Percentiles rank a stretch among this genome's conserved stretches.
phyloP scores from a whole-genome alignment of 1,139 yeast species.

The Zhuliangozyma blackwelliae region DNA sequence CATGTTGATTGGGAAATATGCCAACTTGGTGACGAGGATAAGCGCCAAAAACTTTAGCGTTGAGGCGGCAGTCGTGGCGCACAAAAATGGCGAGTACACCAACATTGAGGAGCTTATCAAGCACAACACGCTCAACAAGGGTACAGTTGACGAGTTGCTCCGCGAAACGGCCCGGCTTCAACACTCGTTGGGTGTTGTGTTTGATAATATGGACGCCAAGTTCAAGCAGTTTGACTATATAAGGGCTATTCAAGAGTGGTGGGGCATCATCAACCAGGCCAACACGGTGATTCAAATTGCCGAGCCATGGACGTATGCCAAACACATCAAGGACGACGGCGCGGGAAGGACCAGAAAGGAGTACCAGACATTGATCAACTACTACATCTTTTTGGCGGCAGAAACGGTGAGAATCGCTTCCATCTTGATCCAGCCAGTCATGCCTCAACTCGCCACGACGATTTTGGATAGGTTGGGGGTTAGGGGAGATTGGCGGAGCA shows the following conservation, averaged over 20 bases:
- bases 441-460: conserved; percentile 57
- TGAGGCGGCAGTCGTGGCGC: conserved; percentile 33
- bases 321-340: conserved; percentile 25
- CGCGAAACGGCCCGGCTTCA: conserved; percentile 16
- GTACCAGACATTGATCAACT: conserved; percentile 35
- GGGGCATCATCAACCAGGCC: conserved; percentile 57
- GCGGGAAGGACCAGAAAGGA: conserved; percentile 15
- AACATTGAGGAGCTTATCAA: conserved; percentile 22
- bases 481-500: conserved; percentile 29
- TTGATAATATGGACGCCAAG: conserved; percentile 32
- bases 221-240: conserved; percentile 52
- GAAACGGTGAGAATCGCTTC: conserved; percentile 70
- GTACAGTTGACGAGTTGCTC: conserved; percentile 16
- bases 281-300: conserved; percentile 58
- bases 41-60: conserved; percentile 70
- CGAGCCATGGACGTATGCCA: conserved; percentile 55
- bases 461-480: conserved; percentile 68
- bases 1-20: conserved; percentile 74
- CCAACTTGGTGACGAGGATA: conserved; percentile 70
- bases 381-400: conserved; percentile 58
- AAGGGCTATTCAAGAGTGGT: conserved; percentile 58
- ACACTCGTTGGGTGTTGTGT: conserved; percentile 16
- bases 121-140: conserved; percentile 9
- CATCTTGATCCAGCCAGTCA: conserved; percentile 64
- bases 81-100: conserved; percentile 17